Conservation (phyloP, 2,329 filamentous ascomycete genomes). For the Trichoderma gracile region DNA sequence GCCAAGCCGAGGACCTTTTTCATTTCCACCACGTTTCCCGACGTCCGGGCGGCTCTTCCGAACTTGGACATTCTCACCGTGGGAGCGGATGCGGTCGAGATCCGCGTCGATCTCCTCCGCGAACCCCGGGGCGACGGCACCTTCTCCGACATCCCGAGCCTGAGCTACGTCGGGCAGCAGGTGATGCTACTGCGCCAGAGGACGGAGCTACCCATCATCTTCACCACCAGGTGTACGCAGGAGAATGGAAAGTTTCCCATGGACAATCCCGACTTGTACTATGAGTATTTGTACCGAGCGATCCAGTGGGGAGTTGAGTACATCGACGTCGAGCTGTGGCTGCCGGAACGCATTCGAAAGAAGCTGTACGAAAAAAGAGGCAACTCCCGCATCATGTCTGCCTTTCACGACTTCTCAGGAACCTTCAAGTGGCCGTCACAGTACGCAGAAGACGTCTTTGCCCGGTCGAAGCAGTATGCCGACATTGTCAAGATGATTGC, state of each 20-base stretch:
- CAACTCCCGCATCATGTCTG: slow-evolving; percentile 84
- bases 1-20: slow-evolving; percentile 78
- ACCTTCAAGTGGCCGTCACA: slow-evolving; percentile 79
- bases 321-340: slow-evolving; percentile 84
- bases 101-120: slow-evolving; percentile 78
- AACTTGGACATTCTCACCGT: slow-evolving; percentile 87
- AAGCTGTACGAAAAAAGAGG: slow-evolving; percentile 69
- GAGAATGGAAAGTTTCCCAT: slow-evolving; percentile 86
- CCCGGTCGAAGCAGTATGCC: slow-evolving; percentile 69
- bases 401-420: slow-evolving; percentile 85
- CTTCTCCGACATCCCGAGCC: slow-evolving; percentile 67
- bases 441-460: slow-evolving; percentile 70
- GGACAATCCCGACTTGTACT: slow-evolving; percentile 73
- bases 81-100: slow-evolving; percentile 81
- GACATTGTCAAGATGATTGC: slow-evolving; percentile 92
- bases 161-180: slow-evolving; percentile 84
- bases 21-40: slow-evolving; percentile 85
- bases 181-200: slow-evolving; percentile 80
- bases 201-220: slow-evolving; percentile 87
- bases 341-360: slow-evolving; percentile 73
- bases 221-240: slow-evolving; percentile 77
- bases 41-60: slow-evolving; percentile 77
- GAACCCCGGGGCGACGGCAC: slow-evolving; percentile 66
- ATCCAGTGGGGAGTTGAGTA: slow-evolving; percentile 91
- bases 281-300: slow-evolving; percentile 77